Evolutionary conservation across 2,329 filamentous ascomycete genomes (phyloP).

Genomic region (Paracamarosporium sp.): DNA sequence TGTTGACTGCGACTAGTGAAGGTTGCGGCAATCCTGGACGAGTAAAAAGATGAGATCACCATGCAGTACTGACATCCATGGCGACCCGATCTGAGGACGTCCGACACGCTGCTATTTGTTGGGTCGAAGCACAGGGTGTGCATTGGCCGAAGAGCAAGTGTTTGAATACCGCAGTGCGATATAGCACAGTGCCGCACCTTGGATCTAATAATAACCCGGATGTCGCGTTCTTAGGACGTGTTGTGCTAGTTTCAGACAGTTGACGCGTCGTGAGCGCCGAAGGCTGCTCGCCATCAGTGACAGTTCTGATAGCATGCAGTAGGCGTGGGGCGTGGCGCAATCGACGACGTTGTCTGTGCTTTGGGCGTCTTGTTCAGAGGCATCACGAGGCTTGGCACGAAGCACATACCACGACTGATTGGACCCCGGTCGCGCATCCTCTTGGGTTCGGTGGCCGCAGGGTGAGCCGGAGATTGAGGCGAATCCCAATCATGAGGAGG

Average conservation of each 20-base stretch:
- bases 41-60: neutral
- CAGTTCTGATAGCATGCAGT: neutral
- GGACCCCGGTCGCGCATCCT: slow-evolving; percentile 6
- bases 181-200: neutral
- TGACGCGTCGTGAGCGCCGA: neutral
- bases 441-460: slow-evolving; percentile 3
- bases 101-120: neutral
- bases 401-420: slow-evolving; percentile 1
- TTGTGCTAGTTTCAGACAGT: neutral
- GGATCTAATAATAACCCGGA: neutral
- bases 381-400: slow-evolving; percentile 14
- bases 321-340: slow-evolving; percentile 3
- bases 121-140: neutral
- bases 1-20: slow-evolving; percentile 1
- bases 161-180: slow-evolving; percentile 3
- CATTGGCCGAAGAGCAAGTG: neutral
- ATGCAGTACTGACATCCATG: neutral
- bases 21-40: neutral
- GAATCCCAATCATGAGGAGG: slow-evolving; percentile 3
- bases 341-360: slow-evolving; percentile 1
- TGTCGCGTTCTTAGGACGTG: neutral
- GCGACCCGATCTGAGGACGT: neutral
- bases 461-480: slow-evolving; percentile 4
- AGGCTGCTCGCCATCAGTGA: neutral
- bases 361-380: neutral